Base-by-base conservation (phyloP, 2,329 filamentous ascomycete genomes). In the Simplicillium sp. region DNA sequence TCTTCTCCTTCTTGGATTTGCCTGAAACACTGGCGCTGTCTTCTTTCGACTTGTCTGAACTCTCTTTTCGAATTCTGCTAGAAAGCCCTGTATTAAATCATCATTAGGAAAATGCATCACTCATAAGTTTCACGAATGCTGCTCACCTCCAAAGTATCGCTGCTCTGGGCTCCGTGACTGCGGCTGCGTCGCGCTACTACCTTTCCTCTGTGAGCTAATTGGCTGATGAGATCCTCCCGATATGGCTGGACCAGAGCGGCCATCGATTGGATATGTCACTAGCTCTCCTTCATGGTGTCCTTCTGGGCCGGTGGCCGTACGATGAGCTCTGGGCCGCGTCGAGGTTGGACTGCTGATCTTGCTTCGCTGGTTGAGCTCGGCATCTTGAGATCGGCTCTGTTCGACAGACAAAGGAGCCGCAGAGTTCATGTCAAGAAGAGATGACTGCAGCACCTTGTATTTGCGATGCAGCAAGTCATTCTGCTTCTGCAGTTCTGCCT, bases 401-500 rank as follows among this genome's bases (percentile, higher is more conserved):
- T 44, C 47, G 7, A 51, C 41, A 20, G 52, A 48, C 28, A 54
- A 50, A 29, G 44, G 48, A 29, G 53, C 44, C 16, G 57, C 60
- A 7, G 63, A 60, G 45, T 65, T 61, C 57, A 72, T 59, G 38
- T 75, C 70, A 34, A 74, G 52, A 5, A 75, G 49, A 2, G 64
- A 65, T 8, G 66, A 68, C 53, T 78, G 70, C 15, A 77, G 55
- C 2, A 65, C 64, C 11, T 65, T 70, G 51, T 75, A 75, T 49
- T 73, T 75, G 39, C 65, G 67, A 49, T 64, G 62, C 37, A 78
- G 59, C 15, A 67, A 59, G 36, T 59, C 58, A 49, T 73, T 66
- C 44, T 73, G 71, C 51, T 65, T 70, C 50, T 74, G 70, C 44
- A 77, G 55, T 48, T 76, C 73, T 0, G 64, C 60, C 45, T 77